These are phyloP conservation scores for Eucalyptus virginea DNA, from an alignment of 345 rosid genomes.

Conservation along the genomic window DNA sequence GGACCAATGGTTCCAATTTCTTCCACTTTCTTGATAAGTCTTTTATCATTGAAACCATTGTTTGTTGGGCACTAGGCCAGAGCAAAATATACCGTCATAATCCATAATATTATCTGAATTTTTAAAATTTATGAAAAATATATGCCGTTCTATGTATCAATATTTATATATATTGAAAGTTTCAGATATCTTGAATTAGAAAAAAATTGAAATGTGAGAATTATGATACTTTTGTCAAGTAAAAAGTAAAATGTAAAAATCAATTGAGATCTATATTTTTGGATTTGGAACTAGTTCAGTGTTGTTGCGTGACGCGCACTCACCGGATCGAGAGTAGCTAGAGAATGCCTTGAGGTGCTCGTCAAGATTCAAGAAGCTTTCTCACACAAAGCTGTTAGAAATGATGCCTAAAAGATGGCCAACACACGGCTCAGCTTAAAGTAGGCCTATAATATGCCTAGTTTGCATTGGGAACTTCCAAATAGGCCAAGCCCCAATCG, in stretches of 20 bases:
- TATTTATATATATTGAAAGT: background rate
- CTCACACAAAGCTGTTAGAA: background rate
- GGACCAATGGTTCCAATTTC: background rate
- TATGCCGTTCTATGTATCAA: background rate
- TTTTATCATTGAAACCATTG: background rate
- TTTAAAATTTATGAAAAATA: background rate
- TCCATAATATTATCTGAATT: background rate
- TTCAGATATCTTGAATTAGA: background rate
- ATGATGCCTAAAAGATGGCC: background rate
- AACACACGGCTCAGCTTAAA: background rate
- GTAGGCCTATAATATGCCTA: background rate
- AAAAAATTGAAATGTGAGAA: background rate
- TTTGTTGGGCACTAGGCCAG: background rate
- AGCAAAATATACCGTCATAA: background rate
- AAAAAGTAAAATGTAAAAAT: background rate
- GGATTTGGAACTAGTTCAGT: background rate
- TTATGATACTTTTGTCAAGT: background rate
- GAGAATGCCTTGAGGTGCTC: background rate
- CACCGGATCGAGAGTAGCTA: background rate
- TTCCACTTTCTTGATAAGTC: background rate
- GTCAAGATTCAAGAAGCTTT: background rate
- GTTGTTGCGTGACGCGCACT: background rate
- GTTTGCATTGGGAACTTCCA: background rate
- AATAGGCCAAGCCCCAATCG: too few species aligned
- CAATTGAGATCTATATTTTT: background rate